phyloP scores from a whole-genome alignment of 805 yeast species.

The Lachancea lanzarotensis region DNA sequence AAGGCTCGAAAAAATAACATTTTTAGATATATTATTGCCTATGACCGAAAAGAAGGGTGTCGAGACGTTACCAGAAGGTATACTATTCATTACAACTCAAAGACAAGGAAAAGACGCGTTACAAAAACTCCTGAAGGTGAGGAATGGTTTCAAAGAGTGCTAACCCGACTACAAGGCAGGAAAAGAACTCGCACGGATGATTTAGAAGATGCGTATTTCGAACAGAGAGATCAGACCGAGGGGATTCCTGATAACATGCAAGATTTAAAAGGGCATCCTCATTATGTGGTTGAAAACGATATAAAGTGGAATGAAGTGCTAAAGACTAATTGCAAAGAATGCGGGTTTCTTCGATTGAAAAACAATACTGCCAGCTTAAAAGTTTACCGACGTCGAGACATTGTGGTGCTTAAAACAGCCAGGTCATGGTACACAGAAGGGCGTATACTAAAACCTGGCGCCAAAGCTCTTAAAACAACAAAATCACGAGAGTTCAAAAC shows the following conservation, averaged over 20 bases:
- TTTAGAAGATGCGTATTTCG: conserved; percentile 31
- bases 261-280: conserved; percentile 83
- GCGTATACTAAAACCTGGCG: conserved; percentile 63
- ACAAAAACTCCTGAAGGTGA: conserved; percentile 50
- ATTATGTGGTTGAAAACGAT: conserved; percentile 73
- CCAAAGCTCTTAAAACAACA: conserved; percentile 49
- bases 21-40: conserved; percentile 72
- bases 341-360: conserved; percentile 63
- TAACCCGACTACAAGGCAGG: conserved; percentile 23
- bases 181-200: conserved; percentile 31
- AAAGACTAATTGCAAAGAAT: conserved; percentile 49
- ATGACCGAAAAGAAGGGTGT: conserved; percentile 55
- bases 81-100: conserved; percentile 58
- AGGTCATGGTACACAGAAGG: conserved; percentile 86
- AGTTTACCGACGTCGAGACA: conserved; percentile 63
- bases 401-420: conserved; percentile 59
- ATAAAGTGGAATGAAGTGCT: conserved; percentile 66
- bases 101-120: conserved; percentile 66
- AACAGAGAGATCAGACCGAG: conserved; percentile 55
- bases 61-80: conserved; percentile 85
- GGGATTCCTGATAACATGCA: conserved; percentile 82
- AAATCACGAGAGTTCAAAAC: conserved; percentile 32
- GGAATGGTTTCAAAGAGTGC: conserved; percentile 53
- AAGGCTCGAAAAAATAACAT: conserved; percentile 37
- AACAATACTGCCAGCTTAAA: conserved; percentile 42